Conservation (phyloP, 1,284 basidiomycete genomes). For the Trametes polyzona region DNA sequence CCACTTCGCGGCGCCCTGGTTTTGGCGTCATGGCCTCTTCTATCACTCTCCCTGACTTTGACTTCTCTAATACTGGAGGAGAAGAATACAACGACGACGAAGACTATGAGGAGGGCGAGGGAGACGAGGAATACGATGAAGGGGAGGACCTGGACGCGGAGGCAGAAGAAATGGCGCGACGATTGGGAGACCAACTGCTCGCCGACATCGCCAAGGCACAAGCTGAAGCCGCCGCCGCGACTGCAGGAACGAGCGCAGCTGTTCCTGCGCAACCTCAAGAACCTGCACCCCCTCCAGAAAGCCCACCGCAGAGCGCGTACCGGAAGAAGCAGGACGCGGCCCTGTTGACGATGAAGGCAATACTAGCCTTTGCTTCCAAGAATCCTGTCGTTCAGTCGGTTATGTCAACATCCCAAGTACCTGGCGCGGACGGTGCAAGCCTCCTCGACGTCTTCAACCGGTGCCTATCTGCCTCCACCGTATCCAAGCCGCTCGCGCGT, state of each 20-base stretch:
- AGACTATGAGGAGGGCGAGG: conserved; percentile 46
- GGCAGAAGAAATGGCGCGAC: conserved; percentile 69
- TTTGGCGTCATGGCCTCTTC: conserved; percentile 13
- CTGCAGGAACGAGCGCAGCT: conserved; percentile 34
- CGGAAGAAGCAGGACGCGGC: conserved; percentile 57
- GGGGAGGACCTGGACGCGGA: conserved; percentile 71
- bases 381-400: conserved; percentile 58
- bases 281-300: conserved; percentile 1
- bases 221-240: conserved; percentile 42
- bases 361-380: conserved; percentile 58
- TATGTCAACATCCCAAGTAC: conserved; percentile 52
- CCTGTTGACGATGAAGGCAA: conserved; percentile 61
- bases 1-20: background rate
- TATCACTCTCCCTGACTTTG: conserved; percentile 20
- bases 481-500: conserved; percentile 56
- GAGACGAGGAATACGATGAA: conserved; percentile 48
- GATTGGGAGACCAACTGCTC: conserved; percentile 70
- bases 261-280: conserved; percentile 4
- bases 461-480: conserved; percentile 48
- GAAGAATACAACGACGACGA: conserved; percentile 29
- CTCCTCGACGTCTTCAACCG: conserved; percentile 58
- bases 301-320: conserved; percentile 16
- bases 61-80: conserved; percentile 6
- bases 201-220: conserved; percentile 71
- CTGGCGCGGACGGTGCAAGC: conserved; percentile 49